Evolutionary conservation across 2,329 filamentous ascomycete species (phyloP).

Genomic region (Escovopsis sp.): DNA sequence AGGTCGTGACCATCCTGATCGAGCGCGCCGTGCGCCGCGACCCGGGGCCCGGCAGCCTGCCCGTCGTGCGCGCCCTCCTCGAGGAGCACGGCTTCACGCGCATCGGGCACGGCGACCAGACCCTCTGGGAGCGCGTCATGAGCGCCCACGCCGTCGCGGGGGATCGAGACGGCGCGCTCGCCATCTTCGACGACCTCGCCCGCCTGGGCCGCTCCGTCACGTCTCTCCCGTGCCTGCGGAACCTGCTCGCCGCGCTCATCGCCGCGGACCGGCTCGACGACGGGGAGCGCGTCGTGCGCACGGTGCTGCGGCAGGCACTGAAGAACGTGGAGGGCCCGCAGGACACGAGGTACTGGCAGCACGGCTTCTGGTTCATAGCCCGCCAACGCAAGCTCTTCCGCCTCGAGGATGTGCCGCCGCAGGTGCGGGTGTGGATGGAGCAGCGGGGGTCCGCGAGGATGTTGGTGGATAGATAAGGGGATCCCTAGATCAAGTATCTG

Average conservation of each 20-base stretch:
- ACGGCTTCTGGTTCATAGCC: slow-evolving; percentile 35
- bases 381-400: slow-evolving; percentile 23
- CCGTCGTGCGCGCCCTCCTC: slow-evolving; percentile 44
- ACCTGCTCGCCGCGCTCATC: slow-evolving; percentile 24
- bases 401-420: slow-evolving; percentile 8
- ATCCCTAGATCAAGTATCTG: no score
- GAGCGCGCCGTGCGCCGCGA: slow-evolving; percentile 46
- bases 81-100: slow-evolving; percentile 32
- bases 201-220: slow-evolving; percentile 24
- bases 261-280: slow-evolving; percentile 10
- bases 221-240: slow-evolving; percentile 26
- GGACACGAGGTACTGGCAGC: slow-evolving; percentile 26
- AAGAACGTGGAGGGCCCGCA: slow-evolving; percentile 8
- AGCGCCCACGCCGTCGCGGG: slow-evolving; percentile 46
- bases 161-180: slow-evolving; percentile 32
- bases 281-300: slow-evolving; percentile 18
- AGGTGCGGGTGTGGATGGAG: slow-evolving; percentile 4
- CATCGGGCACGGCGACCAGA: slow-evolving; percentile 31
- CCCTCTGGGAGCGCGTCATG: slow-evolving; percentile 57
- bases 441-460: neutral
- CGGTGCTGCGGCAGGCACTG: slow-evolving; percentile 15
- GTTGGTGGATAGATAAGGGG: slow-evolving; percentile 2
- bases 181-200: slow-evolving; percentile 30
- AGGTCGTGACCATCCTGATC: slow-evolving; percentile 63
- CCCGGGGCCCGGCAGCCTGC: slow-evolving; percentile 36